Conservation (phyloP, 2,329 filamentous ascomycete species). For the Elsinoe necatrix region DNA sequence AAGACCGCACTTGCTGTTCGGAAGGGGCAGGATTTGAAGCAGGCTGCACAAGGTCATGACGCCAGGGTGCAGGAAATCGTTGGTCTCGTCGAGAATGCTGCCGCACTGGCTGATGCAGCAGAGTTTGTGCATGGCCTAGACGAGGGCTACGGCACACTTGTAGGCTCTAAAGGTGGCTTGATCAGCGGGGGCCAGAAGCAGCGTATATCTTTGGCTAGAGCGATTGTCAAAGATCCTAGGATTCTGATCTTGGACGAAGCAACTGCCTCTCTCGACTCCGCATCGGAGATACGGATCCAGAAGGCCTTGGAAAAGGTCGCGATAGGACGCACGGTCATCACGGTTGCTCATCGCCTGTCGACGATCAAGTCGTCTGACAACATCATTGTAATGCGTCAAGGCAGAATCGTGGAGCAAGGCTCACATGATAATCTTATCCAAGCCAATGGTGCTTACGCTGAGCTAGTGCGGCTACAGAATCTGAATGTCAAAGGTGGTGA, state of each 20-base stretch:
- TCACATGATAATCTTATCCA: constrained; percentile 40
- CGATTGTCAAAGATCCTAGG: constrained; percentile 32
- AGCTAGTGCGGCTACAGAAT: constrained; percentile 43
- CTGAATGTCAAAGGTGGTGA: constrained; percentile 17
- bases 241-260: constrained; percentile 34
- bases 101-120: constrained; percentile 52
- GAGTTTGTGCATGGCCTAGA: constrained; percentile 55
- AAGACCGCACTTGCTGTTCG: constrained; percentile 47
- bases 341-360: constrained; percentile 37
- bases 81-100: constrained; percentile 41
- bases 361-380: constrained; percentile 36
- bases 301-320: constrained; percentile 29
- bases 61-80: constrained; percentile 45
- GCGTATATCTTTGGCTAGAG: constrained; percentile 33
- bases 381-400: constrained; percentile 42
- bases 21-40: constrained; percentile 41
- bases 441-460: constrained; percentile 34
- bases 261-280: constrained; percentile 35
- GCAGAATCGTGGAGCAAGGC: constrained; percentile 41
- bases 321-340: constrained; percentile 33
- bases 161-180: constrained; percentile 31
- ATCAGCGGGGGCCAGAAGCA: constrained; percentile 35
- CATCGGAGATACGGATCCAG: constrained; percentile 33
- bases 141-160: constrained; percentile 53
- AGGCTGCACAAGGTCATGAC: constrained; percentile 38